Percentiles rank a stretch among this genome's conserved stretches.
Evolutionary conservation across 495 filamentous ascomycete species (phyloP).

Genomic region (Pyrenopolyporus hunteri): DNA sequence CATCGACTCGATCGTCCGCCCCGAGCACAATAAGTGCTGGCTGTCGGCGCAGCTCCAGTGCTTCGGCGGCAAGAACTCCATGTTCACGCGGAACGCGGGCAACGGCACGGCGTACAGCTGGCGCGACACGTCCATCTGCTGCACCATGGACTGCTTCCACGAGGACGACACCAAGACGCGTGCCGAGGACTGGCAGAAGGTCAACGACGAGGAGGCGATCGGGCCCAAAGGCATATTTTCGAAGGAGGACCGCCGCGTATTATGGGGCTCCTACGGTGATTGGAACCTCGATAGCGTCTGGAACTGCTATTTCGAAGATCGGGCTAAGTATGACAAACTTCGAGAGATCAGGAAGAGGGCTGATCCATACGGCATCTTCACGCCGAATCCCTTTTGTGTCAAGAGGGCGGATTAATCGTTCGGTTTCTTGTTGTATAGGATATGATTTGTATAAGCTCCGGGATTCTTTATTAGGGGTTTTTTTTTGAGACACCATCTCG

Average conservation of each 20-base stretch:
- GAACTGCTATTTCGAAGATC: constrained; percentile 47
- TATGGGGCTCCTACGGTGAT: constrained; percentile 49
- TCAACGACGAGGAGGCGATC: constrained; percentile 44
- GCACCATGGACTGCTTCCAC: constrained; percentile 48
- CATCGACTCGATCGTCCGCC: constrained; percentile 42
- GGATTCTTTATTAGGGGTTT: neutral
- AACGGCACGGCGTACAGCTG: constrained; percentile 51
- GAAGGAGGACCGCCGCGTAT: constrained; percentile 45
- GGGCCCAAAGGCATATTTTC: constrained; percentile 45
- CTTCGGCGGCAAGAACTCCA: constrained; percentile 48
- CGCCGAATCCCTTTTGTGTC: constrained; percentile 46
- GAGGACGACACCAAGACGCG: constrained; percentile 30
- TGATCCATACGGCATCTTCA: constrained; percentile 48
- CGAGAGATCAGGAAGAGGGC: constrained; percentile 41
- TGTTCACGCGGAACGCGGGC: constrained; percentile 44
- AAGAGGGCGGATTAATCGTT: constrained; percentile 31
- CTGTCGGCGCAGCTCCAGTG: constrained; percentile 48
- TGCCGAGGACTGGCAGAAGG: constrained; percentile 47
- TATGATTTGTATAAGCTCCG: too few relatives aligned
- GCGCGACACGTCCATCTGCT: constrained; percentile 46
- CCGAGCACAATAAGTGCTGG: constrained; percentile 43
- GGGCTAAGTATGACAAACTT: constrained; percentile 47
- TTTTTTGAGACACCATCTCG: too few relatives aligned
- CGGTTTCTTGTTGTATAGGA: too few relatives aligned
- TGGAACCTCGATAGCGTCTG: constrained; percentile 45